phyloP scores from a whole-genome alignment of 495 filamentous ascomycete genomes.

The Daldinia loculata region DNA sequence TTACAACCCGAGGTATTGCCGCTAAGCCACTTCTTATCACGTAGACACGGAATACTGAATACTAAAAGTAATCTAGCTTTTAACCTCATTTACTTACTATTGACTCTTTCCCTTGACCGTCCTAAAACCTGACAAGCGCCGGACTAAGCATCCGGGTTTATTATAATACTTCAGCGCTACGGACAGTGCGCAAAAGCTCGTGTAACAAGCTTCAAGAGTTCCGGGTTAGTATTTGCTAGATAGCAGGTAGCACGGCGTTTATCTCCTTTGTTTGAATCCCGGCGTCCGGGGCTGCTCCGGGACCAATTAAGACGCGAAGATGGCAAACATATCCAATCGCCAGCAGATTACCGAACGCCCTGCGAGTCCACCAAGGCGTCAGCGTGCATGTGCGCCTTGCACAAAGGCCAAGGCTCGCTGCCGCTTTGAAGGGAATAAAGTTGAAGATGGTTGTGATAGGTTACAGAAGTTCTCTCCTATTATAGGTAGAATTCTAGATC shows the following conservation, averaged over 20 bases:
- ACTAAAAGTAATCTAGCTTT: neutral
- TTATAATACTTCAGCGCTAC: neutral
- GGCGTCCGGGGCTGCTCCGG: slow-evolving; percentile 1
- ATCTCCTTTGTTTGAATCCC: slow-evolving; percentile 1
- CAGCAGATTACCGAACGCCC: slow-evolving; percentile 25
- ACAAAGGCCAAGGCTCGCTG: slow-evolving; percentile 49
- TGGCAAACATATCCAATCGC: slow-evolving; percentile 12
- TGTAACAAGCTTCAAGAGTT: neutral
- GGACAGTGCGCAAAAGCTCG: neutral
- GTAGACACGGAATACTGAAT: neutral
- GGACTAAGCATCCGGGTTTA: neutral
- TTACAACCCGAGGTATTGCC: slow-evolving; percentile 27
- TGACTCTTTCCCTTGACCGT: neutral
- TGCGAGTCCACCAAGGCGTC: slow-evolving; percentile 44
- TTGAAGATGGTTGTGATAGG: slow-evolving; percentile 44
- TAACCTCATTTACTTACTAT: neutral
- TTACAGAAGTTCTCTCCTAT: slow-evolving; percentile 9
- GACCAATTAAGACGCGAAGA: slow-evolving; percentile 9
- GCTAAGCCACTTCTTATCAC: slow-evolving; percentile 15
- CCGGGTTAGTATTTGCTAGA: slow-evolving; percentile 25
- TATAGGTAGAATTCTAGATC: neutral
- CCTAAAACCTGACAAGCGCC: neutral
- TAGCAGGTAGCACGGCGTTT: neutral
- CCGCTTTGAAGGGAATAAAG: slow-evolving; percentile 43
- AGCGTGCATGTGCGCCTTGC: slow-evolving; percentile 48